phyloP scores from a whole-genome alignment of 1,284 basidiomycete species.

The Volvariella surrecta region DNA sequence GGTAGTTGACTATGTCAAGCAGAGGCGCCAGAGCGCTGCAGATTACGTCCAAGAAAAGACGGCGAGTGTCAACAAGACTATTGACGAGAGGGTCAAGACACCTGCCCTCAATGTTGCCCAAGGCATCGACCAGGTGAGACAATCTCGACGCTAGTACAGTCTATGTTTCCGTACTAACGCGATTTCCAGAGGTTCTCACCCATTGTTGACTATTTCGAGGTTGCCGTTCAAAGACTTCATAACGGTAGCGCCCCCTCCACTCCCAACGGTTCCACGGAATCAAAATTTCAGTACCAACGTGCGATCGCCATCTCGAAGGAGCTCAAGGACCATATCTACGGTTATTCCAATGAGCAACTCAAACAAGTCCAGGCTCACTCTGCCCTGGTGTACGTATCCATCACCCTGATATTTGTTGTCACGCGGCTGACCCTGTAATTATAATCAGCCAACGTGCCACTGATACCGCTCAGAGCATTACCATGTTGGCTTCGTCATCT shows the following conservation, averaged over 20 bases:
- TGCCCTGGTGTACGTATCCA: slow-evolving; percentile 45
- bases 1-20: slow-evolving; percentile 49
- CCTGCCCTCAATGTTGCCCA: slow-evolving; percentile 57
- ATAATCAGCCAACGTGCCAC: slow-evolving; percentile 68
- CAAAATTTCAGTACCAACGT: slow-evolving; percentile 69
- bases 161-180: slow-evolving; percentile 2
- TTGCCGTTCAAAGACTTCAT: slow-evolving; percentile 45
- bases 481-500: slow-evolving; percentile 45
- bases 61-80: slow-evolving; percentile 50
- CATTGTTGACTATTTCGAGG: slow-evolving; percentile 62
- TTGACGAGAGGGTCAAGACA: slow-evolving; percentile 54
- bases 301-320: slow-evolving; percentile 55
- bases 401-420: slow-evolving; percentile 7
- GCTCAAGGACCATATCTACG: slow-evolving; percentile 51
- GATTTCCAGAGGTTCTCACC: slow-evolving; percentile 53
- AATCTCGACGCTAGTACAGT: slow-evolving; percentile 3
- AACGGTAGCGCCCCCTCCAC: slow-evolving; percentile 31
- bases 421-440: slow-evolving; percentile 7
- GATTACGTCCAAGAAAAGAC: slow-evolving; percentile 25
- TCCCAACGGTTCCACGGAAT: slow-evolving; percentile 31
- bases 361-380: slow-evolving; percentile 64
- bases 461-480: slow-evolving; percentile 57
- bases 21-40: slow-evolving; percentile 42
- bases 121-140: slow-evolving; percentile 62
- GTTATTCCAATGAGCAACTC: slow-evolving; percentile 62